Percentiles rank a stretch among this genome's conserved stretches.
Conservation (phyloP, 2,329 filamentous ascomycete species). For the Penicillium sp. region DNA sequence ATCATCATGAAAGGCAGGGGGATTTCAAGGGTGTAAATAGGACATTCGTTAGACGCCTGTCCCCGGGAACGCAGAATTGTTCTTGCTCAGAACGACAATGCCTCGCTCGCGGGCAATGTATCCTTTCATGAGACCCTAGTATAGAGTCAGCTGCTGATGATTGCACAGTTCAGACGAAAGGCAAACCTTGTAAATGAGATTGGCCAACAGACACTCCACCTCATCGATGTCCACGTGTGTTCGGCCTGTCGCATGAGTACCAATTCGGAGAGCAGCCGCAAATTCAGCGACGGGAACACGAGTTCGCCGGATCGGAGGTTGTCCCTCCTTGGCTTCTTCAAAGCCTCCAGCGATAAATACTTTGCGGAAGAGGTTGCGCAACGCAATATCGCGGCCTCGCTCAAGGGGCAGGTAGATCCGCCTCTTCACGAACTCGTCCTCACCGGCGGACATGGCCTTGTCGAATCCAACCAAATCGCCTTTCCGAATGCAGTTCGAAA, state of each 20-base stretch:
- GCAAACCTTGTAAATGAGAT: slow-evolving; percentile 95
- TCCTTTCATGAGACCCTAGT: slow-evolving; percentile 92
- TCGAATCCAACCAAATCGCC: slow-evolving; percentile 87
- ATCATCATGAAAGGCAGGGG: background rate
- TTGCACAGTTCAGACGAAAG: slow-evolving; percentile 12
- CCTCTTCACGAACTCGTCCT: slow-evolving; percentile 90
- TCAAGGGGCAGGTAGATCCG: slow-evolving; percentile 95
- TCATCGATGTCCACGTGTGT: slow-evolving; percentile 81
- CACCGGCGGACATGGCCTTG: slow-evolving; percentile 74
- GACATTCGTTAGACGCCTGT: slow-evolving; percentile 66
- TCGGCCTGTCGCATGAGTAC: slow-evolving; percentile 55
- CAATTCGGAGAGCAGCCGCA: slow-evolving; percentile 78
- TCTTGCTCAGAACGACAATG: slow-evolving; percentile 91
- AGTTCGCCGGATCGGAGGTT: slow-evolving; percentile 65
- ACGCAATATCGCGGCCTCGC: slow-evolving; percentile 84
- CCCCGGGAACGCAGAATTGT: slow-evolving; percentile 82
- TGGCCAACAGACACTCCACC: slow-evolving; percentile 91
- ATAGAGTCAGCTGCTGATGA: slow-evolving; percentile 19
- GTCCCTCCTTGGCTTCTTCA: slow-evolving; percentile 73
- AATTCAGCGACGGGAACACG: slow-evolving; percentile 85
- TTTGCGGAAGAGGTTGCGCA: slow-evolving; percentile 89
- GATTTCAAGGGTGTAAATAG: background rate
- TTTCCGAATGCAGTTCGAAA: slow-evolving; percentile 77
- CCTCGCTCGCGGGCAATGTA: slow-evolving; percentile 92
- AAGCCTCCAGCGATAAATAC: slow-evolving; percentile 86